Base-by-base conservation (phyloP, 164 flowering plant genomes). In the Saururus chinensis region DNA sequence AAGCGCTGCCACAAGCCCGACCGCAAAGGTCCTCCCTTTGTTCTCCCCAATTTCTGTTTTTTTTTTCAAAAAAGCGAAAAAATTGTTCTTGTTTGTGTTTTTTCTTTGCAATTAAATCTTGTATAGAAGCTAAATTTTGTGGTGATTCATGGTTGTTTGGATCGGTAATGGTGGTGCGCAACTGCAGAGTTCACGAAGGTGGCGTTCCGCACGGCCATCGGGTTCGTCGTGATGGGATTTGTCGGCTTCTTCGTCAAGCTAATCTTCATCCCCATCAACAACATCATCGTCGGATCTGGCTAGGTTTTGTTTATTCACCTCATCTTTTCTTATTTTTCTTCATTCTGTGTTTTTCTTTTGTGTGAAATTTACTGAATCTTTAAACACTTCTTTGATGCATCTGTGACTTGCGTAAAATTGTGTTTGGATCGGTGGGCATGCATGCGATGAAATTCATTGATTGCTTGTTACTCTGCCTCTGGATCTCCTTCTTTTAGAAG, bases 161-260 rank as follows among this genome's bases (percentile, higher is more conserved):
- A 40, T 6, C 6, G 11, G 11, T 6, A 40, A 40, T 11, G 6
- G 45, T 24, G 45, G 16, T 54, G 24, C 25, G 0, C 37, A 26
- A 51, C 22, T 59, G 60, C 56, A 84, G 89, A 84, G 59, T 86
- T 86, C 70, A 74, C 87, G 21, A 84, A 84, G 77, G 89, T 84
- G 10, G 87, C 88, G 55, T 64, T 82, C 63, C 79, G 92, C 41
- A 86, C 92, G 10, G 87, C 92, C 22, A 77, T 84, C 49, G 88
- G 92, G 0, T 85, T 85, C 69, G 86, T 83, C 4, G 92, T 85
- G 48, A 85, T 85, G 86, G 92, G 88, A 45, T 85, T 85, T 64
- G 86, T 85, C 0, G 88, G 92, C 7, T 85, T 85, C 64, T 85
- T 85, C 67, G 88, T 85, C 45, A 85, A 85, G 81, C 76, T 85